Percentiles rank a stretch among this genome's conserved stretches.
Evolutionary conservation across 1,284 basidiomycete genomes (phyloP).

Genomic region (Volvariella volvacea): DNA sequence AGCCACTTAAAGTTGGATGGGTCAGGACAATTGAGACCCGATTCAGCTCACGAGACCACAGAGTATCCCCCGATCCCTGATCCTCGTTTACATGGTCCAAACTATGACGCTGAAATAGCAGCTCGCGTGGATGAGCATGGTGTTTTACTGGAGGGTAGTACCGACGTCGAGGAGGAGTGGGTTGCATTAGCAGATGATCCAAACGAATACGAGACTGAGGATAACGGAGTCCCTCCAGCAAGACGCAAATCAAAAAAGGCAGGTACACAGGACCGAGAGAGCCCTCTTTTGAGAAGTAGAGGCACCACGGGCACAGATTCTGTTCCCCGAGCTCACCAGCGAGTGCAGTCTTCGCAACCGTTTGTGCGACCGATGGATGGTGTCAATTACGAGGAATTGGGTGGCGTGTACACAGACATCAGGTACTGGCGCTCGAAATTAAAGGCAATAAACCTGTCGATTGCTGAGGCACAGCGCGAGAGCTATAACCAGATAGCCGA

Average conservation of each 20-base stretch:
- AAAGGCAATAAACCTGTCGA: constrained; percentile 66
- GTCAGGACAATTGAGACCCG: constrained; percentile 34
- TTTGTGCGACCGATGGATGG: constrained; percentile 69
- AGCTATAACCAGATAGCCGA: constrained; percentile 66
- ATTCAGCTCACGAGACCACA: constrained; percentile 14
- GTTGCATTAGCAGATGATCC: constrained; percentile 36
- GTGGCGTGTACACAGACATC: constrained; percentile 60
- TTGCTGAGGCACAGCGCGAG: constrained; percentile 55
- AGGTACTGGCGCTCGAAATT: constrained; percentile 60
- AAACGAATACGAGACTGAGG: constrained; percentile 31
- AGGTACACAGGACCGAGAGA: constrained; percentile 40
- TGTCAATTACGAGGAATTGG: constrained; percentile 56
- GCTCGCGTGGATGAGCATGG: constrained; percentile 26
- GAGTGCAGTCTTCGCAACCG: constrained; percentile 60
- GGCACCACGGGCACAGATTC: constrained; percentile 21
- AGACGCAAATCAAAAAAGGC: constrained; percentile 25
- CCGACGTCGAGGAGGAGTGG: constrained; percentile 40
- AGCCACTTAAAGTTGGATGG: constrained; percentile 52
- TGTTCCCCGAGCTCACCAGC: constrained; percentile 57
- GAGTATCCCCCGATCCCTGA: constrained; percentile 39
- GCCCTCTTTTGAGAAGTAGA: constrained; percentile 52
- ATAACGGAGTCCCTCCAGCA: constrained; percentile 25
- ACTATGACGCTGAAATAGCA: constrained; percentile 32
- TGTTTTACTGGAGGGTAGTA: constrained; percentile 10
- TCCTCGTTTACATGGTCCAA: constrained; percentile 45